Base-by-base conservation (phyloP, 1,284 basidiomycete species). In the Trametes pubescens region DNA sequence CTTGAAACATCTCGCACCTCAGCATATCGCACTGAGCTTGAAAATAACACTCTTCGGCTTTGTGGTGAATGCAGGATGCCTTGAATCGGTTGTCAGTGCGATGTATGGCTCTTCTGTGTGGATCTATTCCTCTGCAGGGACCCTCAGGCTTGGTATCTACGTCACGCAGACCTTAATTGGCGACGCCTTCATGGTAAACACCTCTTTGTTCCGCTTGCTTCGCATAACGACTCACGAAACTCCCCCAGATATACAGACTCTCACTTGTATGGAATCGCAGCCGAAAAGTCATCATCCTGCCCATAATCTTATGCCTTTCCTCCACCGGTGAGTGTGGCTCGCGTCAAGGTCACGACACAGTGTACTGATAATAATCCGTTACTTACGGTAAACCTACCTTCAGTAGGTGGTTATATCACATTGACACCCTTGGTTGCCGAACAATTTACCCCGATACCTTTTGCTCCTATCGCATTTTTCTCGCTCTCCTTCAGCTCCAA, bases 401-500 rank as follows among this genome's bases (percentile, higher is more conserved):
- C 40, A 43, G 40, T n/a, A n/a, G 14, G 40, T 16, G 40, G 40
- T 7, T 43, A 43, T n/a, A 4, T 43, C 18, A 16, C 14, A n/a
- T 3, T 43, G 18, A 8, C 29, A 8, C 4, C 4, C 29, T 32
- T 32, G 29, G 4, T 32, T 32, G n/a, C n/a, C n/a, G n/a, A n/a
- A 14, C 37, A 38, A 4, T 8, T 4, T 38, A 8, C 14, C 14
- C n/a, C n/a, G n/a, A n/a, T 38, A 14, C 4, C 14, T 4, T 38
- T 38, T 38, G 14, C 14, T 4, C 37, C 34, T 21, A 9, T 57
- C 14, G 55, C 59, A 5, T 65, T 65, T 59, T 62, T 64, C 38
- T 24, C 57, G 0, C 57, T 68, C 26, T 68, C 66, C 2, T 57
- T 68, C 18, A 59, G 55, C 7, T 65, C 66, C 4, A 68, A 68